Evolutionary conservation across 495 filamentous ascomycete genomes (phyloP), one percentile per base, ranked within the genome.

Genomic region (Aspergillus nanangensis): DNA sequence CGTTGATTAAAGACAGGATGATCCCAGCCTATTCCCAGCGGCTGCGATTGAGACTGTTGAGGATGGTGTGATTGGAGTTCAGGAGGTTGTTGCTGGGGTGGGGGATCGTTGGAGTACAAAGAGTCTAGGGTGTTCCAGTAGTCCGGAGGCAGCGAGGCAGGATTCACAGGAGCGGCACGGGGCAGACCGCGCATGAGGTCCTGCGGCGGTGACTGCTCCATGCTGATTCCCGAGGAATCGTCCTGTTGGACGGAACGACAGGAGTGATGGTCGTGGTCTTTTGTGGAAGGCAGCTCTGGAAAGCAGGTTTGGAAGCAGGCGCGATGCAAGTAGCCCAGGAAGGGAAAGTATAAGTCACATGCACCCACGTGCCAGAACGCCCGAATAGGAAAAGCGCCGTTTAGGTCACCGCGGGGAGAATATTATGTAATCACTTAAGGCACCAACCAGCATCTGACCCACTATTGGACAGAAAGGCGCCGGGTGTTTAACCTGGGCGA

Each of bases 131-230:
- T 60, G 44, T 57, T 60, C 71, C 71, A 73, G 43, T 66, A 70
- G 19, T 66, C 70, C 1, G 61, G 42, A 18, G 60, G 52, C 10
- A 66, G 44, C 18, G 57, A 47, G 13, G 43, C 48, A 25, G 62
- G 53, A 14, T 57, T 49, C 37, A 61, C 56, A 37, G 58, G 42
- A n/a, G n/a, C n/a, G n/a, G 53, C 50, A 53, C 59, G 57, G 24
- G 58, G 56, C 47, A 69, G 38, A 15, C 61, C 61, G 42, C 53
- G 56, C 60, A 70, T 56, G 18, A 61, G 42, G 47, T 61, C 62
- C 40, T 65, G 63, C 34, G 60, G 49, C 24, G 64, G 54, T 19
- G 65, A 60, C 55, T 66, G 70, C 52, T 74, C 70, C 70, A 74
- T 74, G 39, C 43, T 63, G 45, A 35, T 33, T 31, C 45, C 50